Percentiles rank a stretch among this genome's conserved stretches.
phyloP scores from a whole-genome alignment of 768 basidiomycete species.

The Tulasnella sp. region DNA sequence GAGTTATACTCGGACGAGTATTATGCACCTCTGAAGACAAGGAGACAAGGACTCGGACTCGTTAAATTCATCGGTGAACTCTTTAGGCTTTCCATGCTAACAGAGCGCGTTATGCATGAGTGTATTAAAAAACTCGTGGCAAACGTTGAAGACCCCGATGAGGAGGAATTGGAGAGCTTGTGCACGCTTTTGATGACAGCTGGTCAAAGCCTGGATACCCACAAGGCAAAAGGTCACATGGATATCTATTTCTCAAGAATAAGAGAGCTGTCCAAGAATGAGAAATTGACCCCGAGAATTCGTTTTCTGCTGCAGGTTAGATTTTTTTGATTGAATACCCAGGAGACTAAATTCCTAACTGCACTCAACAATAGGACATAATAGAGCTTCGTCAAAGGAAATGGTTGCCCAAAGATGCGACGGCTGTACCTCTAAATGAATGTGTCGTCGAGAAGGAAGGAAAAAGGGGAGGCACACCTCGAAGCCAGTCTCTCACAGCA shows the following conservation, averaged over 20 bases:
- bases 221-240: constrained; percentile 26
- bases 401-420: constrained; percentile 60
- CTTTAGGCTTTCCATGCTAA: constrained; percentile 35
- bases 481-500: constrained; percentile 50
- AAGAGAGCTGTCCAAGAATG: constrained; percentile 23
- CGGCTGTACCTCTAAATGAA: constrained; percentile 76
- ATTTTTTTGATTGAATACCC: constrained; percentile 12
- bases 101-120: constrained; percentile 33
- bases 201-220: constrained; percentile 29
- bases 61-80: constrained; percentile 37
- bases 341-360: background rate
- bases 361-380: constrained; percentile 48
- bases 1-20: constrained; percentile 30
- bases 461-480: constrained; percentile 39
- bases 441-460: constrained; percentile 74
- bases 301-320: constrained; percentile 35
- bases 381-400: constrained; percentile 73
- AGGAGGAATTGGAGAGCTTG: constrained; percentile 36
- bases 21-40: constrained; percentile 35
- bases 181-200: constrained; percentile 35
- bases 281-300: constrained; percentile 27
- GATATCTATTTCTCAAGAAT: constrained; percentile 31
- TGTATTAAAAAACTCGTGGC: constrained; percentile 32
- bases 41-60: constrained; percentile 35
- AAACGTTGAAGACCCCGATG: constrained; percentile 33